Percentiles rank a stretch among this genome's conserved stretches.
Evolutionary conservation across 345 rosid genomes (phyloP).

Genomic region (Populus ilicifolia): DNA sequence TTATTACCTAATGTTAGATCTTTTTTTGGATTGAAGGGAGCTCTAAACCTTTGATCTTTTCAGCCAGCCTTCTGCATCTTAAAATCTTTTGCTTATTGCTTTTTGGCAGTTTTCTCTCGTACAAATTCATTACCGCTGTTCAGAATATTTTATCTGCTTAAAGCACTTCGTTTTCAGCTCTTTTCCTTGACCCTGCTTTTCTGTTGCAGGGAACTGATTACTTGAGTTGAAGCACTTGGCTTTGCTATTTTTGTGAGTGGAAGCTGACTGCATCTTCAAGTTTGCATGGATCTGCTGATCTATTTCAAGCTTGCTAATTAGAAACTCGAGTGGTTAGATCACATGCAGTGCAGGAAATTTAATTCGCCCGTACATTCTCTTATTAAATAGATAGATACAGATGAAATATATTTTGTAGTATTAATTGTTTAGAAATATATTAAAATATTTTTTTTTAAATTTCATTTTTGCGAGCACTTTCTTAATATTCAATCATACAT

Average conservation of each 20-base stretch:
- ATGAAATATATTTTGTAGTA: no score
- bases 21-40: constrained; percentile 98
- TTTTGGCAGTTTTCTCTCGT: not conserved
- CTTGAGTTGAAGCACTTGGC: not conserved
- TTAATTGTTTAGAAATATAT: no score
- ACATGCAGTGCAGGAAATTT: not conserved
- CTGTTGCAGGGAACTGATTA: not conserved
- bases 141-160: not conserved
- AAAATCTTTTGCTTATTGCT: not conserved
- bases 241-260: not conserved
- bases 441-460: no score
- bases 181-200: not conserved
- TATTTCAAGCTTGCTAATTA: not conserved
- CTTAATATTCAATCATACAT: no score
- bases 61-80: no score
- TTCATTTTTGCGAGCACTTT: no score
- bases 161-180: not conserved
- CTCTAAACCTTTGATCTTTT: constrained; percentile 43
- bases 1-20: constrained; percentile 40
- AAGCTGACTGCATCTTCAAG: not conserved
- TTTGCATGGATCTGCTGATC: not conserved
- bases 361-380: not conserved
- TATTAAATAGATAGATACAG: not conserved
- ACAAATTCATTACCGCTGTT: not conserved
- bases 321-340: not conserved